Base-by-base conservation (phyloP, 1,284 basidiomycete species). In the Schizophyllum amplum region DNA sequence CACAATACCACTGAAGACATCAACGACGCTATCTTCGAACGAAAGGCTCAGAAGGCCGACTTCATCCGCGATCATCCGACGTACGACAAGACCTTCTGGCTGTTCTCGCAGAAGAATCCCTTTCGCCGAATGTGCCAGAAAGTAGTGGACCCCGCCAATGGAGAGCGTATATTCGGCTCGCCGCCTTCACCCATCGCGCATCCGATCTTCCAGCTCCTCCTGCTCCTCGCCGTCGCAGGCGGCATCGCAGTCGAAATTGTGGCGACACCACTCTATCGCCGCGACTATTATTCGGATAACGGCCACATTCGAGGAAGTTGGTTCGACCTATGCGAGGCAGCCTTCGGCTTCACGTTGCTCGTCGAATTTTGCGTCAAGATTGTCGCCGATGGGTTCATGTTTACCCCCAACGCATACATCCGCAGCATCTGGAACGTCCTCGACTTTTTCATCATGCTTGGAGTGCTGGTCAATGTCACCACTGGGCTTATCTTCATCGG, bases 341-440 rank as follows among this genome's bases (percentile, higher is more conserved):
- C 81, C 0, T 88, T 98, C 53, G 89, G 88, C 1, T 73, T 87
- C 54, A 75, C 87, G 5, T 87, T 98, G 47, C 71, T 97, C 53
- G 61, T 88, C 55, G 96, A 99, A 68, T 94, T 96, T 62, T 60
- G 90, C 60, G 85, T 98, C 82, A 95, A 98, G 73, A 75, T 97
- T 65, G 76, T 94, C 52, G 96, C 96, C 0, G 96, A 99, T 65
- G 96, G 96, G 0, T 89, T 95, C 68, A 65, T 88, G 17, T 95
- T 97, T 72, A 89, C 94, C 0, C 96, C 96, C 0, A 98, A 98
- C 65, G 94, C 94, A 0, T 98, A 98, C 67, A 72, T 98, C 25
- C 83, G 88, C 17, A 93, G 89, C 60, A 84, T 94, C 11, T 98
- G 95, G 94, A 98, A 98, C 68, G 71, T 89, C 60, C 76, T 98